phyloP scores from a whole-genome alignment of 352 stramenopile genomes.

The Pythium coloratum region DNA sequence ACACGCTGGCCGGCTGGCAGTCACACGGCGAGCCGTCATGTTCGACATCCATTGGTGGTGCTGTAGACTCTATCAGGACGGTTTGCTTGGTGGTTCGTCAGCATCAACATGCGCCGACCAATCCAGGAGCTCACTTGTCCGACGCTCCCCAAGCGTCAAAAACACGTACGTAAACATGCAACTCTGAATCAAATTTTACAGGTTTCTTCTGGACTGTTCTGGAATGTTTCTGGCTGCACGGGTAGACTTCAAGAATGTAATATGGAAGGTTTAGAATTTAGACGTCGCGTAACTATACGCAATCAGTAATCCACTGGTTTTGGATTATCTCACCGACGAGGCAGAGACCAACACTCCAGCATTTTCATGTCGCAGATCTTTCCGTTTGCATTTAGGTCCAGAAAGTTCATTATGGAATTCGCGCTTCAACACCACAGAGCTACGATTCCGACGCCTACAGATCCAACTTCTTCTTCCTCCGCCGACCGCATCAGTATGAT shows the following conservation, averaged over 20 bases:
- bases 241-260: background rate
- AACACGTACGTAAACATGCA: background rate
- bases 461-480: background rate
- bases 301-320: background rate
- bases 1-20: background rate
- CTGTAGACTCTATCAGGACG: background rate
- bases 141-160: background rate
- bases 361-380: background rate
- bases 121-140: background rate
- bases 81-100: background rate
- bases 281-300: background rate
- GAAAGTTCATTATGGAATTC: conserved; percentile 2
- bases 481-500: background rate
- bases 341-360: background rate
- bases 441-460: background rate
- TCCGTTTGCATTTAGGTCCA: background rate
- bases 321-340: background rate
- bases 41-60: background rate
- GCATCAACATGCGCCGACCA: background rate
- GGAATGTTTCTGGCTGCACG: background rate
- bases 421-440: background rate
- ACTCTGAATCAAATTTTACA: background rate
- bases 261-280: background rate
- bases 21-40: background rate
- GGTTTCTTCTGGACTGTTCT: background rate